phyloP scores from a whole-genome alignment of 2,329 filamentous ascomycete genomes.

The Fusarium brachygibbosum region DNA sequence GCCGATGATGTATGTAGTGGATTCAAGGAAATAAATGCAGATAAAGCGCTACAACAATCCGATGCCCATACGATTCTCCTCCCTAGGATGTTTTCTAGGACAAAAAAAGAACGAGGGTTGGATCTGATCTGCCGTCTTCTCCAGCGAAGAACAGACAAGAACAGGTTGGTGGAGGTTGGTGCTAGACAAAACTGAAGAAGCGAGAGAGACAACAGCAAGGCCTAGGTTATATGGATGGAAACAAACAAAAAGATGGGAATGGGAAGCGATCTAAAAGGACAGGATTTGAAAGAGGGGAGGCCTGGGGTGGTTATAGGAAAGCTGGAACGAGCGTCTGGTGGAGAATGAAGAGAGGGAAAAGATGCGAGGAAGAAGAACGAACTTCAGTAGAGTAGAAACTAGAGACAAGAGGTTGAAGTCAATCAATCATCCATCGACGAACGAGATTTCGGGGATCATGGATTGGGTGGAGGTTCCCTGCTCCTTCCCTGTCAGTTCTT shows the following conservation, averaged over 20 bases:
- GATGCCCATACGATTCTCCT: slow-evolving; percentile 15
- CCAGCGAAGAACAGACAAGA: slow-evolving; percentile 39
- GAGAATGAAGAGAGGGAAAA: slow-evolving; percentile 38
- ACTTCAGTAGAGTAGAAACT: slow-evolving; percentile 19
- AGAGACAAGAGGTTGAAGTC: slow-evolving; percentile 30
- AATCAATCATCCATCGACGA: slow-evolving; percentile 36
- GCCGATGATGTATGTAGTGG: slow-evolving; percentile 32
- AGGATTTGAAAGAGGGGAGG: slow-evolving; percentile 33
- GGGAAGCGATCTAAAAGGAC: slow-evolving; percentile 24
- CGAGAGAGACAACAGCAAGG: slow-evolving; percentile 32
- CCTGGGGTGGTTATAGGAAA: slow-evolving; percentile 43
- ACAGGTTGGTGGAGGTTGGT: slow-evolving; percentile 21
- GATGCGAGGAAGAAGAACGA: slow-evolving; percentile 8
- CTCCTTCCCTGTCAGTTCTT: slow-evolving; percentile 32
- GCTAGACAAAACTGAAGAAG: slow-evolving; percentile 33
- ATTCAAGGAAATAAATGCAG: slow-evolving; percentile 43
- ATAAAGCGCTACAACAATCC: slow-evolving; percentile 30
- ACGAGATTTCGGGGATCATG: slow-evolving; percentile 44
- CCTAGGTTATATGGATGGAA: slow-evolving; percentile 20
- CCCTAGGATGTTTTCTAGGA: slow-evolving; percentile 13
- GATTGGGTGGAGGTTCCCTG: slow-evolving; percentile 39
- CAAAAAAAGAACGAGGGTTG: slow-evolving; percentile 45
- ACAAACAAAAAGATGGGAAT: slow-evolving; percentile 36
- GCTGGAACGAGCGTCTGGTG: slow-evolving; percentile 46
- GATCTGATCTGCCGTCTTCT: slow-evolving; percentile 35